Conservation (phyloP, 805 yeast genomes). For the Starmerella asiatica region DNA sequence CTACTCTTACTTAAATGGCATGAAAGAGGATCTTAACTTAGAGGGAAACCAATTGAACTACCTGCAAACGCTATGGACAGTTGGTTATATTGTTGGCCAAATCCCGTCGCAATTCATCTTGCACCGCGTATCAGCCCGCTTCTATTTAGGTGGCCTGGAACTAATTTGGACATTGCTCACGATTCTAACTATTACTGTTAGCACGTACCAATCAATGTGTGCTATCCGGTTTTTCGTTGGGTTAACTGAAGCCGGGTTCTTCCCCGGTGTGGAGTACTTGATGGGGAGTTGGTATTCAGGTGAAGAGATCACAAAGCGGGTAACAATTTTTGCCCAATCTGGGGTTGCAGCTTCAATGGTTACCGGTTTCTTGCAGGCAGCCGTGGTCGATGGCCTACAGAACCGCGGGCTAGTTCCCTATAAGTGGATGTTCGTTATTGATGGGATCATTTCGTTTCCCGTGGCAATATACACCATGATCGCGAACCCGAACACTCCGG, state of each 20-base stretch:
- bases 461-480: conserved; percentile 34
- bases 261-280: conserved; percentile 25
- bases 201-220: conserved; percentile 33
- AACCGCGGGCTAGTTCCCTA: conserved; percentile 27
- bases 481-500: conserved; percentile 37
- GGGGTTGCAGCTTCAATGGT: conserved; percentile 32
- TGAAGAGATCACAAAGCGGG: conserved; percentile 24
- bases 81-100: conserved; percentile 41
- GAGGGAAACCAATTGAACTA: conserved; percentile 34
- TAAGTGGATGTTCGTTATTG: conserved; percentile 37
- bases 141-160: conserved; percentile 34
- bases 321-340: conserved; percentile 23
- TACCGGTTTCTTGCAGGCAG: conserved; percentile 48
- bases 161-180: conserved; percentile 35
- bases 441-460: conserved; percentile 34
- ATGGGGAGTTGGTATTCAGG: conserved; percentile 26
- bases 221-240: conserved; percentile 27
- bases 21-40: conserved; percentile 34
- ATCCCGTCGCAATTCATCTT: conserved; percentile 34
- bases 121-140: conserved; percentile 33
- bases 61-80: conserved; percentile 34
- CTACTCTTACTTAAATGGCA: conserved; percentile 37
- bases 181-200: conserved; percentile 31
- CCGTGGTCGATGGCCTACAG: conserved; percentile 32
- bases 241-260: conserved; percentile 24